Base-by-base conservation (phyloP, 371 early-diverging fungal genomes). In the Rhizomucor pusillus region DNA sequence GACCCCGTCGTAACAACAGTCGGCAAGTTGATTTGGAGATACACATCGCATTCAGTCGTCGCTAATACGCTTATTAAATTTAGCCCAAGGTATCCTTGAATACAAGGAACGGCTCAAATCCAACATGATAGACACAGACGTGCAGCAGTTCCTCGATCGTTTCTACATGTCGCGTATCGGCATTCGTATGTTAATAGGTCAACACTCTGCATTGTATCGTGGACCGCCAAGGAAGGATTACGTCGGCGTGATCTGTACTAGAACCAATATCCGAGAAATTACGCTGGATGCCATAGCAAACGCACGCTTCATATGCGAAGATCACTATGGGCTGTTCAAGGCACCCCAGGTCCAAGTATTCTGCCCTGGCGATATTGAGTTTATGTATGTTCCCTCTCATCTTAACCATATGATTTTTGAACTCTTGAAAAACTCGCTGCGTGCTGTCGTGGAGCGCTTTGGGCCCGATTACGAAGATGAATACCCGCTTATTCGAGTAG, bases 101-200 rank as follows among this genome's bases (percentile, higher is more conserved):
- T 91, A 91, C 68, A 97, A 97, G 71, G 83, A 89, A 46, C 66
- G 71, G 62, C 84, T 64, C 56, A 80, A 69, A 45, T 77, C 77
- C 3, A 61, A 71, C 9, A 41, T 69, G 16, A 85, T 92, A 29
- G 93, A 94, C 63, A 84, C 83, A 35, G 92, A 88, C 44, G 81
- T 95, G 9, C 96, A 98, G 71, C 78, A 82, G 23, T 98, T 98
- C 65, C 73, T 98, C 57, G 97, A 96, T 73, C 86, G 95, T n/a
- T 98, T 98, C 73, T 96, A 95, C 77, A 88, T 96, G 88, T 94
- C 94, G 23, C 90, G 98, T 41, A 98, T 98, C 57, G 98, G 98
- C 14, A 96, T 98, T 59, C 89, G 98, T 56, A 93, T 96, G 93
- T 77, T 97, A 40, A 92, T 95, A 56, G 97, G 91, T 29, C 92